A percentile compares a stretch with the other conserved stretches of the same genome.
These are phyloP conservation scores for Aphanomyces euteiches DNA, from an alignment of 352 stramenopile genomes.

Conservation along the genomic window DNA sequence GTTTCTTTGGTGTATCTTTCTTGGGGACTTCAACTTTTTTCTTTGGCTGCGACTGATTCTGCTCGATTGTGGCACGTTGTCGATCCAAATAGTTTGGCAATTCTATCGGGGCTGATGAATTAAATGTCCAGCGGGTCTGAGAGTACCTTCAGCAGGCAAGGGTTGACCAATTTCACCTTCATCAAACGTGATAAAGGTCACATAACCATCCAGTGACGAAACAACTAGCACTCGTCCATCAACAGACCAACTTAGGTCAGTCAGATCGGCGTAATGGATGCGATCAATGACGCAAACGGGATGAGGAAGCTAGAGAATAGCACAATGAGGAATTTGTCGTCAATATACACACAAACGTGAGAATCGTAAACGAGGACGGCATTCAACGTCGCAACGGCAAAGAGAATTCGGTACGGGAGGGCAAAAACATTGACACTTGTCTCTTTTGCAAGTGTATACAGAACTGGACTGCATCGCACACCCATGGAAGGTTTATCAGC, in stretches of 20 bases:
- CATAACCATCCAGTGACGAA: slow-evolving; percentile 94
- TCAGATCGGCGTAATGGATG: slow-evolving; percentile 94
- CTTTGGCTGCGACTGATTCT: neutral
- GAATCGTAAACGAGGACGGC: slow-evolving; percentile 95
- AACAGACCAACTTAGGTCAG: slow-evolving; percentile 88
- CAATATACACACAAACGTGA: slow-evolving; percentile 46
- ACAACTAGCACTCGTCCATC: slow-evolving; percentile 91
- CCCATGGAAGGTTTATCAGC: slow-evolving; percentile 91
- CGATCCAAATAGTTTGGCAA: neutral
- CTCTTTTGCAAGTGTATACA: slow-evolving; percentile 72
- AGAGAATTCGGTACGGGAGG: slow-evolving; percentile 81
- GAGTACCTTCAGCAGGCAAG: neutral
- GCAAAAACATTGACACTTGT: slow-evolving; percentile 64
- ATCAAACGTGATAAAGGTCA: slow-evolving; percentile 91
- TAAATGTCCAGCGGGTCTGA: no score
- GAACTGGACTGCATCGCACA: slow-evolving; percentile 90
- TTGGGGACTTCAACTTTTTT: slow-evolving; percentile 16
- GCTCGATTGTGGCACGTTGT: neutral
- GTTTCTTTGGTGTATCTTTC: slow-evolving; percentile 38
- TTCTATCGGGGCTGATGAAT: no score
- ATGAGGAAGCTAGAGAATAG: slow-evolving; percentile 51
- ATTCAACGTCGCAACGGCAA: slow-evolving; percentile 92
- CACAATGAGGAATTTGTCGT: neutral
- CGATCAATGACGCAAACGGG: slow-evolving; percentile 88
- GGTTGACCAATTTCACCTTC: slow-evolving; percentile 73